Conservation (phyloP, 169 alveolate genomes). For the Plasmodium inui region DNA sequence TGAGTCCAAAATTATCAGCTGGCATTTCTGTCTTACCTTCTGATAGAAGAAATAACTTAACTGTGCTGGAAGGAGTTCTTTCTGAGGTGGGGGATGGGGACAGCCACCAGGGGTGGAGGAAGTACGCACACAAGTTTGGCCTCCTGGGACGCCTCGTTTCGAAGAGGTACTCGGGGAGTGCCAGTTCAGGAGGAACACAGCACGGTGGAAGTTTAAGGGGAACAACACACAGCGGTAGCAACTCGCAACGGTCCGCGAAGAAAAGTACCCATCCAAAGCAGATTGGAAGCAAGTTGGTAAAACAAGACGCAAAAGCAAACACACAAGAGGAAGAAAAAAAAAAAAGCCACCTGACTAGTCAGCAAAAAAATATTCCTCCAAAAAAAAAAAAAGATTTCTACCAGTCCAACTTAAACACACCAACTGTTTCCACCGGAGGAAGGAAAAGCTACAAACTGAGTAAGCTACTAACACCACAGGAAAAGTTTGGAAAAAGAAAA, state of each 20-base stretch:
- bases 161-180: conserved; percentile 4
- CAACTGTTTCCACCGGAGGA: not conserved
- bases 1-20: not conserved
- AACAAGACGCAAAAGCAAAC: not conserved
- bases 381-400: conserved; percentile 13
- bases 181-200: conserved; percentile 2
- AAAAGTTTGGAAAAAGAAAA: conserved; percentile 39
- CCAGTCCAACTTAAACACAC: not conserved
- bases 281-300: conserved; percentile 23
- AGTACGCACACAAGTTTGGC: conserved; percentile 21
- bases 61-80: not conserved
- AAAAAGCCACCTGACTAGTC: not conserved
- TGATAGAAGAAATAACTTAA: conserved; percentile 27
- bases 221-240: conserved; percentile 15
- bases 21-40: conserved; percentile 7
- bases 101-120: not conserved
- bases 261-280: not conserved
- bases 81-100: not conserved
- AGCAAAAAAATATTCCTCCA: conserved; percentile 12
- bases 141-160: not conserved
- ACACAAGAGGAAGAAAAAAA: conserved; percentile 12
- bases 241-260: not conserved
- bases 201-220: conserved; percentile 13
- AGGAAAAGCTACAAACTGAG: conserved; percentile 35
- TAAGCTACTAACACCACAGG: conserved; percentile 31